Conservation (phyloP, 495 filamentous ascomycete genomes). For the Delitschia confertaspora region DNA sequence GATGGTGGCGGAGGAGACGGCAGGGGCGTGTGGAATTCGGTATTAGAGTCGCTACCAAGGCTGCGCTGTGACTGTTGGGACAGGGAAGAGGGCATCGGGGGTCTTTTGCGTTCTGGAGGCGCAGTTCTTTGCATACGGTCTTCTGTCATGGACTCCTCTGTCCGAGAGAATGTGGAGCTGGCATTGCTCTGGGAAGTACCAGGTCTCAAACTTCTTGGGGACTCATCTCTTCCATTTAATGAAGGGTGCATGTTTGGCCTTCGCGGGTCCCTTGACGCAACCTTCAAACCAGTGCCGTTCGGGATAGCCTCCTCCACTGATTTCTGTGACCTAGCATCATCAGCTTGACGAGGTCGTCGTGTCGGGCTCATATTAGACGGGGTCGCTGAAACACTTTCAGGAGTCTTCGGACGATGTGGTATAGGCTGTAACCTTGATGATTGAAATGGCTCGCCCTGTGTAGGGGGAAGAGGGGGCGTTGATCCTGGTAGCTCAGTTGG, state of each 20-base stretch:
- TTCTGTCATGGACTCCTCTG: conserved; percentile 17
- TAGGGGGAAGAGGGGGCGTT: conserved; percentile 1
- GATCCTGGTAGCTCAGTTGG: too few species aligned
- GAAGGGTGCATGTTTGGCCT: conserved; percentile 12
- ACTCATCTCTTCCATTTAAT: conserved; percentile 11
- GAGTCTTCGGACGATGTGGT: conserved; percentile 20
- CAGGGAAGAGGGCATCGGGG: conserved; percentile 20
- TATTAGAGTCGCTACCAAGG: conserved; percentile 7
- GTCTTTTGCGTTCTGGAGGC: conserved; percentile 27
- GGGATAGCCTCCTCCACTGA: conserved; percentile 15
- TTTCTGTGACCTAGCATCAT: conserved; percentile 19
- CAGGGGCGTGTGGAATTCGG: conserved; percentile 10
- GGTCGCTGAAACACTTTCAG: conserved; percentile 23
- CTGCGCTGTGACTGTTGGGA: conserved; percentile 22
- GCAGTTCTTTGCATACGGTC: conserved; percentile 2
- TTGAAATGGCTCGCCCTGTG: conserved; percentile 26
- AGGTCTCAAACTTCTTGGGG: conserved; percentile 18
- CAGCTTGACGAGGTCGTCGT: conserved; percentile 12
- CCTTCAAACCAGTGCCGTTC: conserved; percentile 8
- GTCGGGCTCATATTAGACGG: conserved; percentile 14
- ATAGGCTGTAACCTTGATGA: conserved; percentile 28
- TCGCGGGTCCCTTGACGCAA: conserved; percentile 9
- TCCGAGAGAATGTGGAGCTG: conserved; percentile 20
- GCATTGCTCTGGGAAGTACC: conserved; percentile 23
- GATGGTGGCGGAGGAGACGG: conserved; percentile 9